A percentile compares a stretch with the other conserved stretches of the same genome.
These are phyloP conservation scores for Penicillium mononematosum DNA, from an alignment of 495 filamentous ascomycete genomes.

Conservation along the genomic window DNA sequence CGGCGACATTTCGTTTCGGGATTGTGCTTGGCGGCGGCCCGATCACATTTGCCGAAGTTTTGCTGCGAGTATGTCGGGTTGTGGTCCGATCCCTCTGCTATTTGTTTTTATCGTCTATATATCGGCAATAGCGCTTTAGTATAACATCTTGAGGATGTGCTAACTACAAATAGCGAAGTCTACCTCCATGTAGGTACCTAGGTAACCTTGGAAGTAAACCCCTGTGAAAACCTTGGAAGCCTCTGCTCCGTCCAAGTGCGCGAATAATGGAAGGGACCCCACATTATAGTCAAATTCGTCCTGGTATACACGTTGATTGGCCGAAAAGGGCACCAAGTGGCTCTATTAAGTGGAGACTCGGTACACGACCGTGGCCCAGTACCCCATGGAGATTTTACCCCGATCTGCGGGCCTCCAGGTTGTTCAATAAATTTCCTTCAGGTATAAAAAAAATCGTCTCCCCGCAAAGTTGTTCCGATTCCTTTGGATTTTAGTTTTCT, in stretches of 20 bases:
- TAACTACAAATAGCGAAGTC: neutral
- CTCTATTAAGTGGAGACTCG: neutral
- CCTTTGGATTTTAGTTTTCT: too few species aligned
- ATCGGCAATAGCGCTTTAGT: too few species aligned
- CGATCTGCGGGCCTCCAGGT: neutral
- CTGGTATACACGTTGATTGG: neutral
- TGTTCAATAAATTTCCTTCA: neutral
- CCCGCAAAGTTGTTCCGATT: neutral
- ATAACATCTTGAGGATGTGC: too few species aligned
- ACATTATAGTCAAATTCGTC: neutral
- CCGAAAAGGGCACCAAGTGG: neutral
- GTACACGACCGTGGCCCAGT: too few species aligned
- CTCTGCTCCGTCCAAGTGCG: neutral
- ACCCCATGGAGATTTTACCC: constrained; percentile 7
- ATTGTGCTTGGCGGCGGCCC: neutral
- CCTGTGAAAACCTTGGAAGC: too few species aligned
- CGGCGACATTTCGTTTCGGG: constrained; percentile 2
- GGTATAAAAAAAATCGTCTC: neutral
- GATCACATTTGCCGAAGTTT: neutral
- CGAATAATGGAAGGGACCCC: neutral
- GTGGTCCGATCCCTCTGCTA: neutral
- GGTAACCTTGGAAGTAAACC: too few species aligned
- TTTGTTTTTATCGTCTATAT: too few species aligned
- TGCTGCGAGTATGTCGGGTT: neutral
- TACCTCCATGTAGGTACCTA: too few species aligned